Conservation (phyloP, 495 filamentous ascomycete species). For the Penicillium soppii region DNA sequence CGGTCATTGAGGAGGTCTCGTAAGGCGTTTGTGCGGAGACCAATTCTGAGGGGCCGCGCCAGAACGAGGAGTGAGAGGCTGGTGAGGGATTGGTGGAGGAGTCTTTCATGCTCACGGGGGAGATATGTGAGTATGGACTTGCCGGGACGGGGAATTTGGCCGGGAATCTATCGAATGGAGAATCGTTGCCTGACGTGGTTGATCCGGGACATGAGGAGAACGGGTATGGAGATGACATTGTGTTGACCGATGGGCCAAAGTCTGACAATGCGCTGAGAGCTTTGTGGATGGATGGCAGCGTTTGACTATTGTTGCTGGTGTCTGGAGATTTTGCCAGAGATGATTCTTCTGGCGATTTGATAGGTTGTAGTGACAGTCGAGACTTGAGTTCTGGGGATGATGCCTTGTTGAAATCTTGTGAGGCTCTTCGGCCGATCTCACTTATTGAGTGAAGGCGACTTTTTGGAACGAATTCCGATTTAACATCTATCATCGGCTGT, state of each 20-base stretch:
- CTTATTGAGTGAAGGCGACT: constrained; percentile 1
- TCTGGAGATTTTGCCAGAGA: constrained; percentile 39
- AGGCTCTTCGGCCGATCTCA: not conserved
- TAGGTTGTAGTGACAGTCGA: constrained; percentile 7
- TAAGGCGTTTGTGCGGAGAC: constrained; percentile 26
- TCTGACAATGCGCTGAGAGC: constrained; percentile 32
- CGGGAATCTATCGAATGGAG: constrained; percentile 31
- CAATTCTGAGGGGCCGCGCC: constrained; percentile 24
- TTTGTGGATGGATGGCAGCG: constrained; percentile 45
- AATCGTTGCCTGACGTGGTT: constrained; percentile 36
- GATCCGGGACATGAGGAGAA: constrained; percentile 20
- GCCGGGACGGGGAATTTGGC: constrained; percentile 31
- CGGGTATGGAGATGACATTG: constrained; percentile 22
- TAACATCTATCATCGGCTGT: not conserved
- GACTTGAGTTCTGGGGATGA: constrained; percentile 5
- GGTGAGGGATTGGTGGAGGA: constrained; percentile 41
- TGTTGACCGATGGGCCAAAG: constrained; percentile 15
- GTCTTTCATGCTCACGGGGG: constrained; percentile 41
- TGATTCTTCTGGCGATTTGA: constrained; percentile 17
- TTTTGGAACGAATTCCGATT: not conserved
- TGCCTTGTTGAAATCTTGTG: constrained; percentile 2
- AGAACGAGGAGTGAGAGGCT: constrained; percentile 31
- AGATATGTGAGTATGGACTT: constrained; percentile 41
- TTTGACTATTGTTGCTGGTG: constrained; percentile 27
- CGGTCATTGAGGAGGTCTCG: constrained; percentile 27